A percentile compares a stretch with the other conserved stretches of the same genome.
Evolutionary conservation across 257 asterid species (phyloP).

Genomic region (Solanum corneliomulleri): DNA sequence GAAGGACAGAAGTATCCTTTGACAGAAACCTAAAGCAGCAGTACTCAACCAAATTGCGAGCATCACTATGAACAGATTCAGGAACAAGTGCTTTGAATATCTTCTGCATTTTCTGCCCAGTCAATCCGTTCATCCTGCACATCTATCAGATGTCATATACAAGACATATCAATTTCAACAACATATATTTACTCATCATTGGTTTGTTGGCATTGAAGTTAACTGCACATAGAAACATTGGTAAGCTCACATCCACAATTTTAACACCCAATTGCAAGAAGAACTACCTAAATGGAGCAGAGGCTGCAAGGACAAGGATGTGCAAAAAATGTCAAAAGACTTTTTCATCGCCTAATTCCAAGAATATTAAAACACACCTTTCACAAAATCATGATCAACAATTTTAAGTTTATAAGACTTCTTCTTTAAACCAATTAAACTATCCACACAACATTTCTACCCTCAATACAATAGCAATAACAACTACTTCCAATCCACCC

Average conservation of each 20-base stretch:
- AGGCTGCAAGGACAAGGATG: background rate
- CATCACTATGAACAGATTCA: constrained; percentile 50
- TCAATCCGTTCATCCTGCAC: constrained; percentile 95
- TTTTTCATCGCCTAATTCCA: background rate
- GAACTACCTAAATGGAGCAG: background rate
- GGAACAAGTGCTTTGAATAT: constrained; percentile 80
- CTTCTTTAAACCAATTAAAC: background rate
- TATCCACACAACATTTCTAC: background rate
- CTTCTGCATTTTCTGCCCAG: constrained; percentile 84
- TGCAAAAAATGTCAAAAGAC: background rate
- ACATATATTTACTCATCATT: background rate
- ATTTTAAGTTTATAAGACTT: background rate
- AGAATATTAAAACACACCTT: background rate
- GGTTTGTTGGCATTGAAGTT: background rate
- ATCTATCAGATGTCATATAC: constrained; percentile 6
- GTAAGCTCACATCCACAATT: background rate
- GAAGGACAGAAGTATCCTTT: constrained; percentile 57
- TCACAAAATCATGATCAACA: background rate
- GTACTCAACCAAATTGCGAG: constrained; percentile 83
- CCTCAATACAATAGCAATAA: background rate
- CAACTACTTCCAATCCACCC: background rate
- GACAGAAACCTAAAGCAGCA: constrained; percentile 95
- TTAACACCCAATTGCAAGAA: background rate
- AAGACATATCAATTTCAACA: background rate
- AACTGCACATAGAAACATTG: background rate